Evolutionary conservation across 2,329 filamentous ascomycete species (phyloP), one percentile per base, ranked within the genome.

Genomic region (Monosporascus sp.): DNA sequence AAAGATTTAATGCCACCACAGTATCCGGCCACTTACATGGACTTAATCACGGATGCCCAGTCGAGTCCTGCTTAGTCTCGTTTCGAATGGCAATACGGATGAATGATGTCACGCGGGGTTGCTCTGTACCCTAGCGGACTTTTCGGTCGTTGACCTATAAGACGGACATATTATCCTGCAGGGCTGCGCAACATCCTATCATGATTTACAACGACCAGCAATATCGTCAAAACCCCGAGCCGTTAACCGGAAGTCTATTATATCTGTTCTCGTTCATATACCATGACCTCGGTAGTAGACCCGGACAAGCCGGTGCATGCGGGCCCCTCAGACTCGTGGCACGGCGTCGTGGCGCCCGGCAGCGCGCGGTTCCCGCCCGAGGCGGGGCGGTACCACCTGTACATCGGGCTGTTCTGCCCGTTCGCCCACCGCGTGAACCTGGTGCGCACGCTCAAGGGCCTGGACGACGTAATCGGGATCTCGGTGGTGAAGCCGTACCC

Each of bases 401-500:
- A 58, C 49, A 59, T 61, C 75, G 79, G 82, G 20, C 74, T 85
- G 27, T 87, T 87, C 70, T 86, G 83, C 60, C 83, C 83, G 2
- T 86, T 85, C 58, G 82, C 83, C 2, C 83, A 86, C 61, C 77
- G 83, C 11, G 78, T 68, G 17, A 83, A 83, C 59, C 68, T 86
- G 11, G 72, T 82, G 8, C 74, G 81, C 5, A 74, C 82, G 48
- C 70, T 86, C 48, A 83, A 84, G 61, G 78, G 79, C 36, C 74
- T 87, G 2, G 71, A 78, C 36, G 67, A 75, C 11, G 70, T 79
- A 37, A 77, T 86, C 44, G 72, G 77, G 6, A 61, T 84, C 20
- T 82, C 79, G 1, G 72, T 86, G 4, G 82, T 87, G 1, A 80
- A 80, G 58, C 79, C 85, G 0, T 88, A 87, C 56, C 85, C 85